Conservation (phyloP, 1,284 basidiomycete species). For the Fomitopsis palustris region DNA sequence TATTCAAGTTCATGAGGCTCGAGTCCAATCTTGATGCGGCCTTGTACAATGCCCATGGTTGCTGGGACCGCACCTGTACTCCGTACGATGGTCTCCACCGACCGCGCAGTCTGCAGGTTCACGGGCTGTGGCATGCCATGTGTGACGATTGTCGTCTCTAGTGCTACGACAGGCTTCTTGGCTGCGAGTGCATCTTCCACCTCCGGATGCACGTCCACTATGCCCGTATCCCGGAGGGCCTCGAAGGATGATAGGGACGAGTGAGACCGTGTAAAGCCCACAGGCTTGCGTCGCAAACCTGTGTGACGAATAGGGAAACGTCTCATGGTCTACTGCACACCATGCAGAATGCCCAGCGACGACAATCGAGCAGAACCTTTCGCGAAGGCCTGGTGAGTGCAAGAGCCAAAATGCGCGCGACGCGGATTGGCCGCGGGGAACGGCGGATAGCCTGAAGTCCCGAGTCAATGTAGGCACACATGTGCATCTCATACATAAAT, state of each 20-base stretch:
- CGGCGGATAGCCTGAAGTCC: too few relatives aligned
- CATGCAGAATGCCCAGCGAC: neutral
- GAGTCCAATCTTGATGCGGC: conserved; percentile 86
- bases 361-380: too few relatives aligned
- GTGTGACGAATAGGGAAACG: neutral
- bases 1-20: conserved; percentile 61
- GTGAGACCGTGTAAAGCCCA: neutral
- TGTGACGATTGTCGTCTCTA: conserved; percentile 90
- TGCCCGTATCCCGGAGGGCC: conserved; percentile 19
- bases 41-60: conserved; percentile 85
- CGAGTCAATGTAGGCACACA: too few relatives aligned
- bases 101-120: conserved; percentile 72
- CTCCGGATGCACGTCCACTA: conserved; percentile 72
- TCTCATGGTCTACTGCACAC: neutral
- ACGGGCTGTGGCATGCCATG: conserved; percentile 86
- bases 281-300: neutral
- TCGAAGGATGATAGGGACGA: neutral
- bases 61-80: conserved; percentile 80
- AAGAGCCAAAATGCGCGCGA: too few relatives aligned
- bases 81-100: conserved; percentile 79
- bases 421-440: too few relatives aligned
- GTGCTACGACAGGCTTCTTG: conserved; percentile 61
- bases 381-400: too few relatives aligned
- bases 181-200: conserved; percentile 71
- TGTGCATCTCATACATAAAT: too few relatives aligned